A percentile compares a stretch with the other conserved stretches of the same genome.
Evolutionary conservation across 345 rosid genomes (phyloP).

Genomic region (Rubroshorea leprosula): DNA sequence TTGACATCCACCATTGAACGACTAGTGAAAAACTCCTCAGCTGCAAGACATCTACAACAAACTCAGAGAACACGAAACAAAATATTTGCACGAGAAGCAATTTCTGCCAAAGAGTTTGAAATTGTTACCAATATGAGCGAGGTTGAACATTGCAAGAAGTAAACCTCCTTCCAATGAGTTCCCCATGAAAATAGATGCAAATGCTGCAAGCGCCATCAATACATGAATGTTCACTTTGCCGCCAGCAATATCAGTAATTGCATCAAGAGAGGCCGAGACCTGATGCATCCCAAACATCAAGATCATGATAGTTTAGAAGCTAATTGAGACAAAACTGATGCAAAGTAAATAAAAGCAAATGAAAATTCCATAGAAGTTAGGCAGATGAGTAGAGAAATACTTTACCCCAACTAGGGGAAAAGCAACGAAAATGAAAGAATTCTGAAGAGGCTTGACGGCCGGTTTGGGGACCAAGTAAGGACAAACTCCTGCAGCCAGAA

Average conservation of each 20-base stretch:
- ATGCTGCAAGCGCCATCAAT: slow-evolving; percentile 91
- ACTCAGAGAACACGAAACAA: slow-evolving; percentile 9
- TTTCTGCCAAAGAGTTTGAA: not conserved
- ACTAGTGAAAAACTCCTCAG: slow-evolving; percentile 96
- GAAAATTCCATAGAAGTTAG: no score
- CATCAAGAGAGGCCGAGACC: slow-evolving; percentile 92
- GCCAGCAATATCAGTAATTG: slow-evolving; percentile 76
- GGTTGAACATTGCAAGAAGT: slow-evolving; percentile 94
- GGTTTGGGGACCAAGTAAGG: slow-evolving; percentile 66
- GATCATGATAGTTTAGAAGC: not conserved
- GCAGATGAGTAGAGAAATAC: slow-evolving; percentile 1
- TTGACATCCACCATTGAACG: slow-evolving; percentile 89
- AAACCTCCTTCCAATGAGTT: slow-evolving; percentile 92
- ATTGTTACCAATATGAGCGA: slow-evolving; percentile 83
- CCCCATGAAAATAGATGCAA: slow-evolving; percentile 95
- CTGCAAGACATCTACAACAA: slow-evolving; percentile 35
- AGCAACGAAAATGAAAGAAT: slow-evolving; percentile 53
- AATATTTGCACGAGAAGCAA: slow-evolving; percentile 8
- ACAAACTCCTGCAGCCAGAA: slow-evolving; percentile 68
- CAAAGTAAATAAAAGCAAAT: not conserved
- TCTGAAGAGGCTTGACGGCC: slow-evolving; percentile 55
- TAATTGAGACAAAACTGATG: not conserved
- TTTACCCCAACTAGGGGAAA: slow-evolving; percentile 93
- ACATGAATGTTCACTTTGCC: slow-evolving; percentile 96
- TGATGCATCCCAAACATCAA: slow-evolving; percentile 24